A percentile compares a stretch with the other conserved stretches of the same genome.
These are phyloP conservation scores for Yamadazyma atlantica DNA, from an alignment of 1,139 yeast species.

Conservation along the genomic window DNA sequence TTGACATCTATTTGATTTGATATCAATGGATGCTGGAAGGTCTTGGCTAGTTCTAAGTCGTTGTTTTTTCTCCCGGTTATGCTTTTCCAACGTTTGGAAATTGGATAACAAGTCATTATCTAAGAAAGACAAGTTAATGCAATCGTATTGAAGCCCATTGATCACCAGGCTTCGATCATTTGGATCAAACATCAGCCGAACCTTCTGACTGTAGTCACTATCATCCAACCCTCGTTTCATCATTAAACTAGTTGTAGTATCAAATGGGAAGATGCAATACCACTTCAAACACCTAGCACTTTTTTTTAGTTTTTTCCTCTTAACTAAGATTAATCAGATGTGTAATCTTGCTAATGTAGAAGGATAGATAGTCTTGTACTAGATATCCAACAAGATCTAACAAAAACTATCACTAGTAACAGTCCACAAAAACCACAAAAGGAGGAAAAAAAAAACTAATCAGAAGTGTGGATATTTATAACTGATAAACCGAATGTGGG, in stretches of 20 bases:
- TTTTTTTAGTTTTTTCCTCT: no score
- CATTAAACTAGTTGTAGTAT: no score
- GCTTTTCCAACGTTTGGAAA: not conserved
- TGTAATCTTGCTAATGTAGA: no score
- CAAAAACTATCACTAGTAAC: not conserved
- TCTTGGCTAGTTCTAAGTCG: not conserved
- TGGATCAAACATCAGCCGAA: slow-evolving; percentile 19
- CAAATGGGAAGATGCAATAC: no score
- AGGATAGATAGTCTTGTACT: no score
- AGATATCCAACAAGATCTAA: not conserved
- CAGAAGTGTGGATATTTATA: not conserved
- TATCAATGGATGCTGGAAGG: not conserved
- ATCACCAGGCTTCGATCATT: slow-evolving; percentile 25
- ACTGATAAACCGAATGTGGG: no score
- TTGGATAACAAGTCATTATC: slow-evolving; percentile 9
- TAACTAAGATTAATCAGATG: no score
- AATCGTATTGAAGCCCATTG: slow-evolving; percentile 23
- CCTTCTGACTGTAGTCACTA: not conserved
- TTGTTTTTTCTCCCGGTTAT: not conserved
- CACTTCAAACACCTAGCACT: no score
- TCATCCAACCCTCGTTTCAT: not conserved
- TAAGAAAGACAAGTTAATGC: slow-evolving; percentile 24
- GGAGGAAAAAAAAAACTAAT: not conserved
- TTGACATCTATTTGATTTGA: not conserved
- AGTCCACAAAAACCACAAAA: not conserved